Evolutionary conservation across 768 basidiomycete species (phyloP).

Genomic region (Gloeopeniophorella convolvens): DNA sequence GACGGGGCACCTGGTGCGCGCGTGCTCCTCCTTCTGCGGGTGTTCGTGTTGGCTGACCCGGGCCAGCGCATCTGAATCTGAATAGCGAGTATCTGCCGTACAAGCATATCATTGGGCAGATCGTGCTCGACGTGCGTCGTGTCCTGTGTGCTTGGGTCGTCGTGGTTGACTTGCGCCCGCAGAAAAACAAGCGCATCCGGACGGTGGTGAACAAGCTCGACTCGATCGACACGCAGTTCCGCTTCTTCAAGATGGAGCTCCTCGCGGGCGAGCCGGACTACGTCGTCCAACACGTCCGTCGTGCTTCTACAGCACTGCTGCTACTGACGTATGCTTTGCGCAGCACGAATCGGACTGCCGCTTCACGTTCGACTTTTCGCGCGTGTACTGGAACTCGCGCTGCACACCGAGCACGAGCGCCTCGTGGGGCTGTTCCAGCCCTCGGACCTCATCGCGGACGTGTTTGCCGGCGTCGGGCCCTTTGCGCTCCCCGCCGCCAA

Average conservation of each 20-base stretch:
- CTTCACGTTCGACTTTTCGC: constrained; percentile 91
- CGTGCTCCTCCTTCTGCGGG: constrained; percentile 25
- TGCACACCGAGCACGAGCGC: constrained; percentile 87
- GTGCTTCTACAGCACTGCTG: background rate
- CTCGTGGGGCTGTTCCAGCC: constrained; percentile 68
- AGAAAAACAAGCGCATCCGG: constrained; percentile 82
- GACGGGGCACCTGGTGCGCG: constrained; percentile 82
- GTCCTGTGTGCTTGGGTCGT: background rate
- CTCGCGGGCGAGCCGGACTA: constrained; percentile 87
- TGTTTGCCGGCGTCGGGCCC: constrained; percentile 96
- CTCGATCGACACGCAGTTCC: constrained; percentile 76
- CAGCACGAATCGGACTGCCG: constrained; percentile 81
- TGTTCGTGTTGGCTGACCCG: too few relatives aligned
- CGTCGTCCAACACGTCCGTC: constrained; percentile 79
- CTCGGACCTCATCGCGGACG: constrained; percentile 82
- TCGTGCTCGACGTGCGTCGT: constrained; percentile 77
- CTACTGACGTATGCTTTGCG: background rate
- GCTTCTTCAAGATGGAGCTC: constrained; percentile 95
- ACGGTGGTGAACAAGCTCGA: constrained; percentile 97
- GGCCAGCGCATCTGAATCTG: constrained; percentile 92
- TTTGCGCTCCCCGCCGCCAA: constrained; percentile 92
- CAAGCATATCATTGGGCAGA: constrained; percentile 84
- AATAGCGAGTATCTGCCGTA: constrained; percentile 87
- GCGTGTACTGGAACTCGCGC: constrained; percentile 97
- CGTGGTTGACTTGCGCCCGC: background rate